phyloP scores from a whole-genome alignment of 2,329 filamentous ascomycete genomes.

The Fusarium pseudoanthophilum region DNA sequence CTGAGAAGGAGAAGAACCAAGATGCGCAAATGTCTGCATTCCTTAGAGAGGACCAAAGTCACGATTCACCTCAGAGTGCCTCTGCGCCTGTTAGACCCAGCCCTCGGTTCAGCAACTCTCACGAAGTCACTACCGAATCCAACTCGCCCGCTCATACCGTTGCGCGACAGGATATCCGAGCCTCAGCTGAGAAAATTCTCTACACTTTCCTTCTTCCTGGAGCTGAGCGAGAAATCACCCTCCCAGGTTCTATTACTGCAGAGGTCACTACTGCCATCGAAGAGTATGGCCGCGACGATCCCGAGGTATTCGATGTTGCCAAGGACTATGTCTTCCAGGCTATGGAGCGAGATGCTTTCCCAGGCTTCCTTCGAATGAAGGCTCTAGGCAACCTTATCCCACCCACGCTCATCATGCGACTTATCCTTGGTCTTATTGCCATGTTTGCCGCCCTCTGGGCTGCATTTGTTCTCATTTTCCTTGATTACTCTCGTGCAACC shows the following conservation, averaged over 20 bases:
- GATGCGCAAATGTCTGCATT: constrained; percentile 94
- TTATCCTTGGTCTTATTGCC: constrained; percentile 82
- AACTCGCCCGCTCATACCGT: constrained; percentile 87
- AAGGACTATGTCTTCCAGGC: constrained; percentile 99
- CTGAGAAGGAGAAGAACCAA: constrained; percentile 78
- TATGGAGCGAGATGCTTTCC: constrained; percentile 99
- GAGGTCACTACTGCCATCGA: constrained; percentile 91
- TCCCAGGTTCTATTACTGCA: constrained; percentile 86
- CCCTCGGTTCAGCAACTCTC: constrained; percentile 68
- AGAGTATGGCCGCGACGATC: constrained; percentile 90
- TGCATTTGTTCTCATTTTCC: constrained; percentile 91
- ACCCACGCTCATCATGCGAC: constrained; percentile 83
- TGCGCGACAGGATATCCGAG: constrained; percentile 87
- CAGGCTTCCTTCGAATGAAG: constrained; percentile 93
- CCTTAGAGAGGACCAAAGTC: constrained; percentile 72
- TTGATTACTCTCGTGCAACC: constrained; percentile 77
- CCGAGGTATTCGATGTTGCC: constrained; percentile 94
- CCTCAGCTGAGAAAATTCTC: constrained; percentile 97
- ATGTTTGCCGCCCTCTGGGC: constrained; percentile 96
- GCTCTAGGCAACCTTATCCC: constrained; percentile 96
- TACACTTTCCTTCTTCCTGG: constrained; percentile 95
- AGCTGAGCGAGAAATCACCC: constrained; percentile 95
- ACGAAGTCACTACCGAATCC: constrained; percentile 75
- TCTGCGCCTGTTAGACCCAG: constrained; percentile 58
- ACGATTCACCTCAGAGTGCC: constrained; percentile 67